phyloP scores from a whole-genome alignment of 495 filamentous ascomycete species.

The Penicillium angulare region DNA sequence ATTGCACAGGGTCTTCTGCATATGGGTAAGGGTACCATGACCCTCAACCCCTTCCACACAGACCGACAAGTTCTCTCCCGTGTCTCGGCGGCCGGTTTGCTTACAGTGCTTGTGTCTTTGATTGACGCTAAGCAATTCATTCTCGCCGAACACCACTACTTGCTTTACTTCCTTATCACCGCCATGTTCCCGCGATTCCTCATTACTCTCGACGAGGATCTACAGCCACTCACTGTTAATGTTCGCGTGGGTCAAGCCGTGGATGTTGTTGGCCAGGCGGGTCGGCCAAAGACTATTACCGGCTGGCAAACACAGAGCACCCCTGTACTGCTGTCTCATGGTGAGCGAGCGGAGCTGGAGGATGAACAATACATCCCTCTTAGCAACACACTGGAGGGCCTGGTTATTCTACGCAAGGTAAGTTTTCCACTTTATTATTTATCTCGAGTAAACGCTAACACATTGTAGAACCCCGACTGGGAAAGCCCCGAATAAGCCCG shows the following conservation, averaged over 20 bases:
- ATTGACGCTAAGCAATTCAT: constrained; percentile 96
- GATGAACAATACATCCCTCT: constrained; percentile 95
- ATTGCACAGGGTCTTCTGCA: constrained; percentile 97
- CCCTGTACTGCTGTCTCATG: constrained; percentile 86
- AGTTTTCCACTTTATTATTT: constrained; percentile 12
- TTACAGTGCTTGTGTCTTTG: constrained; percentile 86
- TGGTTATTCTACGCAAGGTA: constrained; percentile 97
- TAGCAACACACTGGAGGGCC: constrained; percentile 85
- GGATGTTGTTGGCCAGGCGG: constrained; percentile 95
- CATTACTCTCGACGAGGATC: constrained; percentile 89
- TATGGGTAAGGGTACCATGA: constrained; percentile 98
- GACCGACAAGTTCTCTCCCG: constrained; percentile 93
- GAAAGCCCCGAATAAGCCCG: constrained; percentile 40
- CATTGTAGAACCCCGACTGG: constrained; percentile 53
- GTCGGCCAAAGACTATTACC: constrained; percentile 96
- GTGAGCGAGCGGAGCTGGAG: constrained; percentile 93
- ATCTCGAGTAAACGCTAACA: constrained; percentile 22
- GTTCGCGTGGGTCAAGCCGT: constrained; percentile 97
- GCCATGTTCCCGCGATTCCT: constrained; percentile 97
- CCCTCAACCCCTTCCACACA: constrained; percentile 95
- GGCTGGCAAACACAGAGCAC: constrained; percentile 99
- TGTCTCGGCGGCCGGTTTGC: constrained; percentile 84
- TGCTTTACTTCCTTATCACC: constrained; percentile 97
- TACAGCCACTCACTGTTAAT: constrained; percentile 92
- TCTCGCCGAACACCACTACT: constrained; percentile 82